Conservation (phyloP, 129 eudicot species). For the Tanacetum coccineum region DNA sequence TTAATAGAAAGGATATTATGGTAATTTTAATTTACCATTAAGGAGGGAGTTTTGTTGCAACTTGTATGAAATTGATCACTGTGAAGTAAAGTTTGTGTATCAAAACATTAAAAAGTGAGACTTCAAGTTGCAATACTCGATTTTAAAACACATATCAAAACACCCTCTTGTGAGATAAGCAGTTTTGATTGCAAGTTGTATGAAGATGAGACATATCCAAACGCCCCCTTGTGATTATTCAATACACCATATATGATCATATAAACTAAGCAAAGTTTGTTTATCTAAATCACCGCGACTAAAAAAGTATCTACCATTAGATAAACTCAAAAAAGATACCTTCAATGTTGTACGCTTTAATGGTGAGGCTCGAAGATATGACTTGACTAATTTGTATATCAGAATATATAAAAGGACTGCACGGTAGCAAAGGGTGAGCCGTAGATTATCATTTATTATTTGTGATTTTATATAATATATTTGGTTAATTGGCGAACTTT, state of each 20-base stretch:
- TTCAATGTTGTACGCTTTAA: conserved; percentile 71
- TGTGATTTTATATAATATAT: too few species aligned
- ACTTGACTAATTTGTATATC: conserved; percentile 68
- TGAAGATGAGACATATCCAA: too few species aligned
- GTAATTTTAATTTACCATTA: not conserved
- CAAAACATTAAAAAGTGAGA: too few species aligned
- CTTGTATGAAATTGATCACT: not conserved
- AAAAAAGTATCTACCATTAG: not conserved
- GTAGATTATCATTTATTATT: conserved; percentile 32
- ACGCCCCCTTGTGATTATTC: too few species aligned
- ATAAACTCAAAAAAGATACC: conserved; percentile 36
- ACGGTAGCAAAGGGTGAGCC: conserved; percentile 86
- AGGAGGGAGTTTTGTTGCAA: not conserved
- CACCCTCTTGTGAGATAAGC: too few species aligned
- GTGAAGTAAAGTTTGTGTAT: too few species aligned
- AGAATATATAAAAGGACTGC: conserved; percentile 61
- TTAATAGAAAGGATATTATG: too few species aligned
- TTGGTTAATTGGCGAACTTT: too few species aligned
- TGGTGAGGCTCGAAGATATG: conserved; percentile 70
- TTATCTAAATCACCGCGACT: too few species aligned
- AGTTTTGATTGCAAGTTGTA: too few species aligned
- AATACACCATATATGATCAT: too few species aligned
- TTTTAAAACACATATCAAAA: not conserved
- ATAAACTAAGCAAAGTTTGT: too few species aligned
- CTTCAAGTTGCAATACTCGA: not conserved